Evolutionary conservation across 768 basidiomycete genomes (phyloP).

Genomic region (Leccinum obscurum): DNA sequence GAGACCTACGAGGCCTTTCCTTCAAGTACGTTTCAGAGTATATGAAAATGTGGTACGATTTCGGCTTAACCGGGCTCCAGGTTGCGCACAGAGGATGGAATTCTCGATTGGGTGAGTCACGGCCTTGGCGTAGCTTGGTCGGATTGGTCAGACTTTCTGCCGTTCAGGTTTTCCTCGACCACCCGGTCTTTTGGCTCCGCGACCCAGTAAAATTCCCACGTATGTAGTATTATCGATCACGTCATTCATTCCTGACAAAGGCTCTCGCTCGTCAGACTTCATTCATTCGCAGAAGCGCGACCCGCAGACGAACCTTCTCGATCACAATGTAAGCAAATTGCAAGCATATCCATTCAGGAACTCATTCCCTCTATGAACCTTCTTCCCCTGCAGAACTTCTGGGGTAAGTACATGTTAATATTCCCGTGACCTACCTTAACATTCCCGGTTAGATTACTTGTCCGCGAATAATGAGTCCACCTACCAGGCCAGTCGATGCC

Average conservation of each 20-base stretch:
- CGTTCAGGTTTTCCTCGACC: conserved; percentile 36
- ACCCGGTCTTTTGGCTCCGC: conserved; percentile 51
- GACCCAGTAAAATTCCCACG: conserved; percentile 52
- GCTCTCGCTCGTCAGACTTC: conserved; percentile 29
- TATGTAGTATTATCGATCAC: neutral
- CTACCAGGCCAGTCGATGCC: conserved; percentile 29
- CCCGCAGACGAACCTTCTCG: conserved; percentile 51
- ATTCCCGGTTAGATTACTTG: conserved; percentile 41
- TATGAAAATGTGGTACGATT: neutral
- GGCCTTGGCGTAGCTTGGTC: conserved; percentile 11
- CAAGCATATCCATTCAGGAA: neutral
- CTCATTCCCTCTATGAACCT: neutral
- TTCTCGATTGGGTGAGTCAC: conserved; percentile 36
- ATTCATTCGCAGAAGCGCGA: conserved; percentile 42
- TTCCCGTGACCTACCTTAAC: neutral
- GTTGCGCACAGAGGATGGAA: conserved; percentile 39
- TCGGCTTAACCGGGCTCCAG: conserved; percentile 16
- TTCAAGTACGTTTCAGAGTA: conserved; percentile 40
- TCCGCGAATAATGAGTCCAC: conserved; percentile 48
- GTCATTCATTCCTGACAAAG: neutral
- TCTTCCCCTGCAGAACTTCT: conserved; percentile 16
- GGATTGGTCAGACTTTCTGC: neutral
- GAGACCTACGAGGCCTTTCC: conserved; percentile 57
- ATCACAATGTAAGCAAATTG: conserved; percentile 29
- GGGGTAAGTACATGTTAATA: conserved; percentile 12